A percentile compares a stretch with the other conserved stretches of the same genome.
phyloP scores from a whole-genome alignment of 2,329 filamentous ascomycete species.

The Nemania sp. region DNA sequence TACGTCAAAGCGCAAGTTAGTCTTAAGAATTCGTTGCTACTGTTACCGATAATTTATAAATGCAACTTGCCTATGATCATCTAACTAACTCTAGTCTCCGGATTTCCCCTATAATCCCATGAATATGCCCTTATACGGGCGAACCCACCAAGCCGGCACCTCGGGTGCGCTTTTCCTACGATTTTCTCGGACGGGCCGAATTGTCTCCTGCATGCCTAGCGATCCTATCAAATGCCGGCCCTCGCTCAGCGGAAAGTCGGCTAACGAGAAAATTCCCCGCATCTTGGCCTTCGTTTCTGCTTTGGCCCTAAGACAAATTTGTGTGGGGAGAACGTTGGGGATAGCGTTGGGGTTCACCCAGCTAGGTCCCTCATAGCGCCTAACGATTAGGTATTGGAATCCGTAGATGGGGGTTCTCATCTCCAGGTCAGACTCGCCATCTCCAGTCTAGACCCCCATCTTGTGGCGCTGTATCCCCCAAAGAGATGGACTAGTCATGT shows the following conservation, averaged over 20 bases:
- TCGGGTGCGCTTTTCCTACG: background rate
- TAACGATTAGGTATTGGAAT: background rate
- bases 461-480: background rate
- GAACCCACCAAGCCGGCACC: background rate
- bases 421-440: no score
- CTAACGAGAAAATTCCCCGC: constrained; percentile 19
- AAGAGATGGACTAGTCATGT: background rate
- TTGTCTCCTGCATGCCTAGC: background rate
- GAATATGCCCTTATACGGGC: background rate
- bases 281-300: constrained; percentile 10
- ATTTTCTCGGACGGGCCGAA: constrained; percentile 14
- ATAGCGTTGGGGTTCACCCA: background rate
- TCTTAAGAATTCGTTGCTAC: no score
- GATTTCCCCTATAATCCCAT: no score
- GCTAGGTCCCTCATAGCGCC: background rate
- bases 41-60: no score
- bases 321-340: constrained; percentile 9
- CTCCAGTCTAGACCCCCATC: background rate
- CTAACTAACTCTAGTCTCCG: no score
- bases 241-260: constrained; percentile 14
- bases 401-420: background rate
- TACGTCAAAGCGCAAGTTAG: no score
- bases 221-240: background rate
- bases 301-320: constrained; percentile 3
- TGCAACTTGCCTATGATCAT: no score